Evolutionary conservation across 768 basidiomycete genomes (phyloP), one percentile per base, ranked within the genome.

Genomic region (Boletus coccyginus): DNA sequence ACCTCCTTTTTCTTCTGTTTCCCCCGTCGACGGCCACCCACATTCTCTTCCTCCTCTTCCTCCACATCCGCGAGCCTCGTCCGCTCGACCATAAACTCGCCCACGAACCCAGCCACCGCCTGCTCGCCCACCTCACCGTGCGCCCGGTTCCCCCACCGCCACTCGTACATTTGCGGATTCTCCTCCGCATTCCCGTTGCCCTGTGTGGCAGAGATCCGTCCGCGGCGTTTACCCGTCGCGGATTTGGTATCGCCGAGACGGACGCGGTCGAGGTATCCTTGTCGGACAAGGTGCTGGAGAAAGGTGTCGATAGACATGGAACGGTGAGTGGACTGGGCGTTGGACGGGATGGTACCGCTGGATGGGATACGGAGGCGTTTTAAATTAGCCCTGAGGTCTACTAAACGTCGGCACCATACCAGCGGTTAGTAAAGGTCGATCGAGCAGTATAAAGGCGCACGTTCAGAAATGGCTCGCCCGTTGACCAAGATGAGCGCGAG

Each of bases 61-160:
- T 47, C 61, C 13, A 42, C 45, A 12, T 64, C 62, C 0, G 8
- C 70, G 19, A 64, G 19, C n/a, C 33, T 31, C 14, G 53, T 53
- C 9, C 46, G 54, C n/a, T 66, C 63, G 8, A 66, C 56, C 88
- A 93, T 92, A 63, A 94, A 90, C 63, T 90, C 85, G 2, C 85
- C 85, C 2, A 96, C 78, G 64, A 96, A 96, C 52, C 73, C 74
- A 2, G 85, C 90, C 10, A 94, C 75, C 13, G 78, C 85, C 56
- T 78, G 73, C 71, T 98, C 95, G 2, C 91, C 88, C 5, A 97
- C 82, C 71, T 98, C 95, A 33, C 82, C 82, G 39, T 87, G 81
- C 2, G 93, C 86, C 31, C 91, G 80, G 29, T 80, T 75, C 4
- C 94, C 94, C 94, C 94, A 98, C 17, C 84, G 81, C 92, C 91